phyloP scores from a whole-genome alignment of 2,329 filamentous ascomycete genomes.

The Diaporthe sp. region DNA sequence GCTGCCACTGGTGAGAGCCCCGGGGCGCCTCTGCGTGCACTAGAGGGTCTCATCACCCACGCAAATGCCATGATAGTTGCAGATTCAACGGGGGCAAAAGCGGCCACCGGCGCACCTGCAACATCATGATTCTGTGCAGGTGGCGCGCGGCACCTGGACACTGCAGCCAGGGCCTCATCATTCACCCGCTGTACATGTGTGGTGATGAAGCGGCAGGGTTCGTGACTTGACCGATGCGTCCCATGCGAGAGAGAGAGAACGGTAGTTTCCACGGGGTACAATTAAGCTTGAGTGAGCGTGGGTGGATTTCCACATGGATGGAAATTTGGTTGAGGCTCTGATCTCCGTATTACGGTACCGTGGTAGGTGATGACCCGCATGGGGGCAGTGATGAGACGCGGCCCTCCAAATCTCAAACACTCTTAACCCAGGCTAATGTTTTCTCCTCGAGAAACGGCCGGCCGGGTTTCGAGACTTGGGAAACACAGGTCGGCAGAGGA shows the following conservation, averaged over 20 bases:
- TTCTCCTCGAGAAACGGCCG: constrained; percentile 30
- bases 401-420: constrained; percentile 38
- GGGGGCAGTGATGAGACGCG: constrained; percentile 38
- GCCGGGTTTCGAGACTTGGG: constrained; percentile 33
- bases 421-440: constrained; percentile 27
- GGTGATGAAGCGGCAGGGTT: constrained; percentile 11
- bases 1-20: constrained; percentile 9
- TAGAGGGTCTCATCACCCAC: background rate
- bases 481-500: constrained; percentile 44
- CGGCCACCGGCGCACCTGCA: background rate
- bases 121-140: background rate
- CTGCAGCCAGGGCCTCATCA: background rate
- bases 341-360: constrained; percentile 30
- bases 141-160: background rate
- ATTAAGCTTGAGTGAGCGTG: constrained; percentile 31
- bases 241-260: background rate
- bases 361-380: constrained; percentile 23
- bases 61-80: background rate
- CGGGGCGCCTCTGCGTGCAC: background rate
- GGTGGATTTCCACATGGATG: constrained; percentile 32
- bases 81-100: background rate
- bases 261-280: constrained; percentile 16
- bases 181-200: background rate
- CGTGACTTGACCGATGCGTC: constrained; percentile 29
- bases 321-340: constrained; percentile 33